Evolutionary conservation across 2,329 filamentous ascomycete genomes (phyloP), one percentile per base, ranked within the genome.

Genomic region (Cytospora mali): DNA sequence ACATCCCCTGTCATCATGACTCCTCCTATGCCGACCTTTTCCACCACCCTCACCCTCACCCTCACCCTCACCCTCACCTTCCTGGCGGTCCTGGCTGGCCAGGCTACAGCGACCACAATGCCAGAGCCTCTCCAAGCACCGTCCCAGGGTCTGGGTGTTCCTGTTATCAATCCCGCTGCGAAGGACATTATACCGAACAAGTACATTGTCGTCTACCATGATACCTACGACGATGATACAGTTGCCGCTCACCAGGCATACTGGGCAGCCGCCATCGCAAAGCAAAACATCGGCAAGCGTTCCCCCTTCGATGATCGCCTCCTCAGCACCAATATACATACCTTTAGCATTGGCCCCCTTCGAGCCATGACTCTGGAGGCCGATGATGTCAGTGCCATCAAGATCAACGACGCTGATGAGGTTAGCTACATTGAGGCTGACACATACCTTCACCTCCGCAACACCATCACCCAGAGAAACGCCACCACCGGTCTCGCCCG

Each of bases 121-220:
- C 52, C 55, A 18, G 18, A 39, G 33, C 42, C 56, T 18, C 33
- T 18, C 51, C 59, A 48, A 29, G 23, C n/a, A 11, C 13, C 16
- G 6, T 28, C 33, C 21, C 46, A 46, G 25, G 48, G 46, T 33
- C 66, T 81, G 33, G 76, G 76, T 42, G 70, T 83, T 16, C 79
- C 81, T 67, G 73, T 87, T 69, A 73, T 75, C 69, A 88, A 87
- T 70, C 71, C 78, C 2, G 73, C 79, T 33, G 79, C 79, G 60
- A 67, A 67, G 11, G 75, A 85, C 68, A 73, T 82, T 63, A 80
- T 88, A 54, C 75, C 82, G 39, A 81, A 84, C 75, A 77, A 79
- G 55, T 89, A 87, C 74, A 88, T 89, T 66, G 85, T 88, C 60
- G 85, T 89, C 62, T 88, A 87, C 77, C 85, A 88, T 72, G 77